Evolutionary conservation across 148 eudicot genomes (phyloP).

Genomic region (Cornus kousa): DNA sequence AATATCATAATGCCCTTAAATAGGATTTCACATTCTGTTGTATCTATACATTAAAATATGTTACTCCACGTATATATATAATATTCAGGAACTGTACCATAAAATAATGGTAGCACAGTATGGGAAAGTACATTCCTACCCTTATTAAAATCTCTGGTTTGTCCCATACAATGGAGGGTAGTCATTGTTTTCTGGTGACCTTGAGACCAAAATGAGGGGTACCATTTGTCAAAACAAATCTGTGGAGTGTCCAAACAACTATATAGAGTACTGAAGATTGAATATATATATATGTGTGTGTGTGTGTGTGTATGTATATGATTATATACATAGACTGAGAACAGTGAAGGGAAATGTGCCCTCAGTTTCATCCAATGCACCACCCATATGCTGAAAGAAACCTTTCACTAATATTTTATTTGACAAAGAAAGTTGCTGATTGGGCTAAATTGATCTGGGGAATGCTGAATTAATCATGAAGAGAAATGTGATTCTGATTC

Average conservation of each 20-base stretch:
- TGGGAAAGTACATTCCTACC: background rate
- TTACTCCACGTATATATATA: too few relatives aligned
- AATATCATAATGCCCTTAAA: background rate
- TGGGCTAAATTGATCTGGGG: conserved; percentile 29
- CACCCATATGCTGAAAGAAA: conserved; percentile 1
- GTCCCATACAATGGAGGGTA: background rate
- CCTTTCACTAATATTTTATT: conserved; percentile 1
- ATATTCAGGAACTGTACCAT: too few relatives aligned
- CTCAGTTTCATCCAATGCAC: conserved; percentile 12
- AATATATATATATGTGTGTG: too few relatives aligned
- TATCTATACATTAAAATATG: background rate
- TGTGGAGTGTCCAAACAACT: background rate
- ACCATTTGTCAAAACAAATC: background rate
- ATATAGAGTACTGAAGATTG: conserved; percentile 1
- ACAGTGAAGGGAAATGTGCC: background rate
- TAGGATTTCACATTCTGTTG: conserved; percentile 15
- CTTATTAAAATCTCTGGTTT: background rate
- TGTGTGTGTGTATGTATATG: too few relatives aligned
- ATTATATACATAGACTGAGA: too few relatives aligned
- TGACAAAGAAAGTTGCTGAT: conserved; percentile 14
- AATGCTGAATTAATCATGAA: conserved; percentile 45
- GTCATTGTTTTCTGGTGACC: background rate
- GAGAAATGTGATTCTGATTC: conserved; percentile 30
- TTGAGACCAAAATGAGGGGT: background rate
- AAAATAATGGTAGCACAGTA: background rate